phyloP scores from a whole-genome alignment of 805 yeast genomes.

The Yarrowia yakushimensis region DNA sequence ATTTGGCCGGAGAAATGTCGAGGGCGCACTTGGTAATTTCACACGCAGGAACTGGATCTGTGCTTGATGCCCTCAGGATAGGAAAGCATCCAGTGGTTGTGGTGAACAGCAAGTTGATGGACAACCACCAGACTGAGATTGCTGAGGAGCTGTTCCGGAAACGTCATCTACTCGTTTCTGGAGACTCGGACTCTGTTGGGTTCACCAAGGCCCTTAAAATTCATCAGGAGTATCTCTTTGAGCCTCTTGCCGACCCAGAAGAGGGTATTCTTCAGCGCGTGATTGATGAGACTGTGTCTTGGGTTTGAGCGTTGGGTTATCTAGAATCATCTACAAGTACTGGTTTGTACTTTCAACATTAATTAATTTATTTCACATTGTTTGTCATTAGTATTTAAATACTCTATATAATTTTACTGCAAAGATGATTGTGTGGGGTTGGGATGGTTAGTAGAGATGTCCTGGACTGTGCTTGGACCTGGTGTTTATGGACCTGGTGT shows the following conservation, averaged over 20 bases:
- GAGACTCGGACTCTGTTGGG: constrained; percentile 18
- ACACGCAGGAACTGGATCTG: constrained; percentile 92
- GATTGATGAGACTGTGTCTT: background rate
- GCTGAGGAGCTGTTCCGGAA: constrained; percentile 51
- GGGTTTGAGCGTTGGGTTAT: too few relatives aligned
- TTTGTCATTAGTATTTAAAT: background rate
- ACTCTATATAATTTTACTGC: background rate
- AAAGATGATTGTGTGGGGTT: background rate
- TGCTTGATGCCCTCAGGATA: constrained; percentile 66
- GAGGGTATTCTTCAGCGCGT: background rate
- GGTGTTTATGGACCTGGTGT: background rate
- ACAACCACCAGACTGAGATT: constrained; percentile 79
- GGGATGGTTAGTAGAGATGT: background rate
- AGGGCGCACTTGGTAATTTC: constrained; percentile 64
- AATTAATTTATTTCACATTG: background rate
- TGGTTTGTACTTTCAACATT: background rate
- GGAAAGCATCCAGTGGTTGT: constrained; percentile 62
- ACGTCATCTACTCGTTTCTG: constrained; percentile 35
- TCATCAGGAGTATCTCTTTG: constrained; percentile 23
- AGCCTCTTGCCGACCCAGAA: constrained; percentile 26
- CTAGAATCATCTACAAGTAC: background rate
- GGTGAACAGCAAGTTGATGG: constrained; percentile 69
- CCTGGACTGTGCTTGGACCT: too few relatives aligned
- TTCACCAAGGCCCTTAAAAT: background rate
- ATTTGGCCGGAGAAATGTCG: constrained; percentile 44